Conservation (phyloP, 306 rosid species). For the Senna siamea region DNA sequence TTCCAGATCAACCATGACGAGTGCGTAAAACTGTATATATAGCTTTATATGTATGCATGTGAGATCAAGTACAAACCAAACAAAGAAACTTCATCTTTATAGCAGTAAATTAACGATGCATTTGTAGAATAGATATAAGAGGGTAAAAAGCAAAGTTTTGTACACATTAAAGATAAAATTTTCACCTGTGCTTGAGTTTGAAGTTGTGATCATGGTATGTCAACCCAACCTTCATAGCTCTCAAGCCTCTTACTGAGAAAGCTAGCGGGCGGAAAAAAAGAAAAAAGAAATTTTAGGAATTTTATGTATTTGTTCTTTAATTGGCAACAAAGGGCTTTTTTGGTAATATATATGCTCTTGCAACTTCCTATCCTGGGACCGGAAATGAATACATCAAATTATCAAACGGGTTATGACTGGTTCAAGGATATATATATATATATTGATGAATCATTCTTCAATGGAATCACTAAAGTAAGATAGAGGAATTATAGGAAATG, state of each 20-base stretch:
- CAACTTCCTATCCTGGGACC: not conserved
- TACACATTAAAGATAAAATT: not conserved
- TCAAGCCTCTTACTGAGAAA: conserved; percentile 9
- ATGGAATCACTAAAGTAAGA: too few species aligned
- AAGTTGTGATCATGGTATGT: conserved; percentile 9
- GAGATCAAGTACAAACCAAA: not conserved
- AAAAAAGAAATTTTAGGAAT: not conserved
- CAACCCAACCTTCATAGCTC: conserved; percentile 11
- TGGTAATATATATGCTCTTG: not conserved
- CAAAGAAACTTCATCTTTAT: not conserved
- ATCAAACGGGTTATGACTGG: not conserved
- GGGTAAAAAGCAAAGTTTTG: not conserved
- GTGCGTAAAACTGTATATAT: too few species aligned
- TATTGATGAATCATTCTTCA: too few species aligned
- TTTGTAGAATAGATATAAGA: not conserved
- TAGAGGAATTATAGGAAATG: too few species aligned
- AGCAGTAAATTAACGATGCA: not conserved
- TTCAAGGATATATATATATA: not conserved
- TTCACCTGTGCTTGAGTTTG: conserved; percentile 36
- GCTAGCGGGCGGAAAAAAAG: not conserved
- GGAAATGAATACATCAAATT: not conserved
- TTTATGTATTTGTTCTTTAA: not conserved
- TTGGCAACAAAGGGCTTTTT: conserved; percentile 6
- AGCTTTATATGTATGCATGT: too few species aligned
- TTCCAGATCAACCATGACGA: not conserved